Evolutionary conservation across 768 basidiomycete genomes (phyloP).

Genomic region (Rhodotorula babjevae): DNA sequence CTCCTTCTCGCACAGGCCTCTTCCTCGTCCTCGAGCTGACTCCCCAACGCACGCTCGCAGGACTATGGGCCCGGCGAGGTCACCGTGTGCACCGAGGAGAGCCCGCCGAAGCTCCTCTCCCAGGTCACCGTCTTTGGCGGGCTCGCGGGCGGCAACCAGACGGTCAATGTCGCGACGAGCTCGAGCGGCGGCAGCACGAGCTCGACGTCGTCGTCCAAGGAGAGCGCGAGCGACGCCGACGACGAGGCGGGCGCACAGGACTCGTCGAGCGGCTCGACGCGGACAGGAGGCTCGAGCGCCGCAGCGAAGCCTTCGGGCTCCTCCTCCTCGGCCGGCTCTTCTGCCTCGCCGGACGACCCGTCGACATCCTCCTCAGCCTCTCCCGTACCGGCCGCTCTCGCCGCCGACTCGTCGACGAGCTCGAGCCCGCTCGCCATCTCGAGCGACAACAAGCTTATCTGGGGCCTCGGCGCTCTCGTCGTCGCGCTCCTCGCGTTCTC

Average conservation of each 20-base stretch:
- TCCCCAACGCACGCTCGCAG: background rate
- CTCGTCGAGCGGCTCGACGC: background rate
- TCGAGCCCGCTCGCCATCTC: too few species aligned
- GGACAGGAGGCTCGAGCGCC: too few species aligned
- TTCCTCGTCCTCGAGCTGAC: too few species aligned
- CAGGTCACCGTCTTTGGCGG: slow-evolving; percentile 2
- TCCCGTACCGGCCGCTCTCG: too few species aligned
- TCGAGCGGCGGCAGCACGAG: background rate
- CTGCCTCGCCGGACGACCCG: too few species aligned
- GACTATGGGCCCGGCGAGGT: slow-evolving; percentile 25
- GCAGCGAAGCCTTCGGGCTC: background rate
- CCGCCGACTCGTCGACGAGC: background rate
- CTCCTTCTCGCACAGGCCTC: background rate
- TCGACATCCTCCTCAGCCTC: too few species aligned
- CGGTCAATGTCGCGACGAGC: background rate
- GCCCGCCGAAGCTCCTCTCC: background rate
- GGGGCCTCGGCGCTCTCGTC: background rate
- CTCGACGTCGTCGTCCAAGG: background rate
- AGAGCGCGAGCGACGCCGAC: background rate
- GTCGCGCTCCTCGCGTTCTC: background rate
- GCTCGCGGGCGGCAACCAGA: background rate
- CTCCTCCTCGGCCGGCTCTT: background rate
- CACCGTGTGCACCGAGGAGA: slow-evolving; percentile 19
- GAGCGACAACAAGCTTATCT: background rate
- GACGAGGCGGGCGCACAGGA: background rate